phyloP scores from a whole-genome alignment of 176 grass and related monocot species.

The Zizania latifolia region DNA sequence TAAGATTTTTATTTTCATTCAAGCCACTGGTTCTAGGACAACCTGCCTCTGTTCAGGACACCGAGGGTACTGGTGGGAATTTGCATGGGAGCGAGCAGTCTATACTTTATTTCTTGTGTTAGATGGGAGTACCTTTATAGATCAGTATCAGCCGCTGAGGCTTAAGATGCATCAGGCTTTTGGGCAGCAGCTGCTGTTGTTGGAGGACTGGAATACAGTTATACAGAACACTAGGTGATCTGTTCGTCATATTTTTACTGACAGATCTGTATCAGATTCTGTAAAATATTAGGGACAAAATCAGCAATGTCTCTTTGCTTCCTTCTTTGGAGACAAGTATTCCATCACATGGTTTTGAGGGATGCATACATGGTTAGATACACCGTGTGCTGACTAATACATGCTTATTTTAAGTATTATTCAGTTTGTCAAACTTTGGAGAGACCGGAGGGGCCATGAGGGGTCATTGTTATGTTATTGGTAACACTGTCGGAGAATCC shows the following conservation, averaged over 20 bases:
- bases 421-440: slow-evolving; percentile 50
- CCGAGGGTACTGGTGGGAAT: background rate
- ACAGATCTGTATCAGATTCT: slow-evolving; percentile 43
- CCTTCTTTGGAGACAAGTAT: slow-evolving; percentile 51
- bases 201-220: slow-evolving; percentile 38
- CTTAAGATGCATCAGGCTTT: slow-evolving; percentile 25
- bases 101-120: slow-evolving; percentile 30
- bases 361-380: slow-evolving; percentile 16
- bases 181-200: slow-evolving; percentile 31
- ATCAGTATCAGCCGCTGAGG: slow-evolving; percentile 1
- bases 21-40: slow-evolving; percentile 21
- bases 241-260: slow-evolving; percentile 31
- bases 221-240: slow-evolving; percentile 30
- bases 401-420: slow-evolving; percentile 33
- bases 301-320: slow-evolving; percentile 53
- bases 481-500: slow-evolving; percentile 21
- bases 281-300: slow-evolving; percentile 40
- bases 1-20: slow-evolving; percentile 25
- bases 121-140: slow-evolving; percentile 20
- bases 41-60: slow-evolving; percentile 41
- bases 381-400: slow-evolving; percentile 35
- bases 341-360: slow-evolving; percentile 44
- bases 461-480: slow-evolving; percentile 30
- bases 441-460: slow-evolving; percentile 32
- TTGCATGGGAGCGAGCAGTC: background rate